These are phyloP conservation scores for Eucalyptus paniculata DNA, from an alignment of 345 rosid genomes.

Conservation along the genomic window DNA sequence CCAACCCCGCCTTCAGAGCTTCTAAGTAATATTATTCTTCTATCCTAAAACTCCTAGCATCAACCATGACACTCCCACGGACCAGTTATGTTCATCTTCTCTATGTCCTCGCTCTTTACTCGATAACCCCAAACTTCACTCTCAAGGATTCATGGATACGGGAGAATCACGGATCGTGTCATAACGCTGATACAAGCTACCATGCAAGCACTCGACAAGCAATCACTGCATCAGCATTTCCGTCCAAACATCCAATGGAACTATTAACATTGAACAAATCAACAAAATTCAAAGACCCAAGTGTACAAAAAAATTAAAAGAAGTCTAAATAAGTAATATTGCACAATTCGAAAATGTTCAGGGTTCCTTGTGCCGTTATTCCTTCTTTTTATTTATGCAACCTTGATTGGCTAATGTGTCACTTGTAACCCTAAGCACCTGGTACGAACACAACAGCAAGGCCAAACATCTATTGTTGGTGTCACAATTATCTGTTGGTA, in stretches of 20 bases:
- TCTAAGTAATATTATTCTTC: too few species aligned
- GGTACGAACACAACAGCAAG: background rate
- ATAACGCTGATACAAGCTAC: background rate
- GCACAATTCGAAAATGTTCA: background rate
- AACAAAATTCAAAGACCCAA: background rate
- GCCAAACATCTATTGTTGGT: background rate
- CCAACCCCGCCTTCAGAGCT: accelerated
- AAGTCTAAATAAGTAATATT: background rate
- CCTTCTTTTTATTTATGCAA: background rate
- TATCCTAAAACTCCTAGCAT: too few species aligned
- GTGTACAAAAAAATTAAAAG: too few species aligned
- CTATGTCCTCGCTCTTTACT: accelerated
- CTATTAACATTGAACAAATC: too few species aligned
- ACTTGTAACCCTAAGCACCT: background rate
- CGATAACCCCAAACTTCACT: too few species aligned
- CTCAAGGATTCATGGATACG: accelerated
- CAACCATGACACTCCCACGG: accelerated
- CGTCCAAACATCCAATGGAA: background rate
- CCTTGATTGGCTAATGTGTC: background rate
- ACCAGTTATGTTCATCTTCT: too few species aligned
- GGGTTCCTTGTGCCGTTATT: background rate
- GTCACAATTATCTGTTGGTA: background rate
- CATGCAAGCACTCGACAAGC: background rate
- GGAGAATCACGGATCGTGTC: accelerated
- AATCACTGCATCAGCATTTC: background rate